Conservation (phyloP, 2,329 filamentous ascomycete species). For the Alternaria sp. region DNA sequence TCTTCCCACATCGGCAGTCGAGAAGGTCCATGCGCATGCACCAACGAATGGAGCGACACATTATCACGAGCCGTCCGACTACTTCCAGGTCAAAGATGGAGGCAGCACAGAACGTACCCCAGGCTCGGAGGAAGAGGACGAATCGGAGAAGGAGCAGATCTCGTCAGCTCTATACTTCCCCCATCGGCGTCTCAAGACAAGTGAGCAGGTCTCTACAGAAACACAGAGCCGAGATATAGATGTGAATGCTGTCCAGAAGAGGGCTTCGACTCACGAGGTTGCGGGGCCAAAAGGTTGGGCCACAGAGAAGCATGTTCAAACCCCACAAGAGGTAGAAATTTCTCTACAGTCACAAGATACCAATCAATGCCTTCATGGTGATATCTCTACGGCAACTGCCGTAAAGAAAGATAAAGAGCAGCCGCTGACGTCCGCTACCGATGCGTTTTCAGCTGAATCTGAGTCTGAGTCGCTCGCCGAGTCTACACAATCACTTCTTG, state of each 20-base stretch:
- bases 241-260: constrained; percentile 36
- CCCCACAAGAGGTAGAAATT: constrained; percentile 66
- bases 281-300: constrained; percentile 42
- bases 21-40: constrained; percentile 41
- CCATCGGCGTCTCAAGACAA: constrained; percentile 66
- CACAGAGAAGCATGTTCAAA: constrained; percentile 43
- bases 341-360: constrained; percentile 68
- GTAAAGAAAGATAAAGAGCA: constrained; percentile 52
- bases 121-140: constrained; percentile 58
- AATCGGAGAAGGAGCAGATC: constrained; percentile 82
- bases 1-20: constrained; percentile 46
- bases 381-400: constrained; percentile 57
- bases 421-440: constrained; percentile 45
- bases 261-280: constrained; percentile 38
- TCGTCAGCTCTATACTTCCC: constrained; percentile 86
- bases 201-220: constrained; percentile 48
- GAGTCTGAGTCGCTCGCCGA: constrained; percentile 54
- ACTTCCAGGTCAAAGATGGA: constrained; percentile 39
- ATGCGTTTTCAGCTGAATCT: constrained; percentile 51
- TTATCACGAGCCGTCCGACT: constrained; percentile 35
- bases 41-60: constrained; percentile 28
- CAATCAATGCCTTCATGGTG: constrained; percentile 68
- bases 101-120: constrained; percentile 38
- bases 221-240: constrained; percentile 39
- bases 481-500: constrained; percentile 55